Base-by-base conservation (phyloP, 192 early-diverging fungal species). In the Coemansia asiatica region DNA sequence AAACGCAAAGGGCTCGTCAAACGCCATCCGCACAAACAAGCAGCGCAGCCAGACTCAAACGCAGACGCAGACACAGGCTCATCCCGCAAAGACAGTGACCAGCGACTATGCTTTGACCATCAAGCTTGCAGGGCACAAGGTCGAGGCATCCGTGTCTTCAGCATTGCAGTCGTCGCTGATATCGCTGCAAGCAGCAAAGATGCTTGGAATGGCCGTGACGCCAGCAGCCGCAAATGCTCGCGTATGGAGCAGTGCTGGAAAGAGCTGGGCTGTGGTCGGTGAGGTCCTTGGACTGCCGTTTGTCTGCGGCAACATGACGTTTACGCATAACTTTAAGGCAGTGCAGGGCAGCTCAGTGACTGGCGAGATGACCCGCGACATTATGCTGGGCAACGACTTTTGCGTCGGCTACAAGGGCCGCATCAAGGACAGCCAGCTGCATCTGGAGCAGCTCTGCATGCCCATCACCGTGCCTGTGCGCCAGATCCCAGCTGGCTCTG, bases 371-470 rank as follows among this genome's bases (percentile, higher is more conserved):
- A 6, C 64, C 0, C 60, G 76, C 40, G 76, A 79, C 28, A 60
- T 79, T 26, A 65, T 79, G 21, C 76, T 79, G 10, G 76, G 67
- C 55, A 79, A 79, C 54, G 76, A 79, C 65, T 79, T 79, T 62
- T 79, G 69, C 67, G 62, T 79, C 2, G 71, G 76, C 60, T 74
- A 79, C 58, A 73, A 79, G 60, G 76, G 76, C 65, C 67, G 70
- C 57, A 79, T 79, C 61, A 73, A 74, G 61, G 76, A 79, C 58
- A 73, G 74, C 60, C 71, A 64, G 38, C 65, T 79, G 61, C 68
- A 79, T 44, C 29, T 79, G 64, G 76, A 79, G 55, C 63, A 67
- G 36, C 65, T 79, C 25, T 69, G 71, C 58, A 73, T 72, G 71
- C 64, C 71, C 10, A 62, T 79, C 59, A 70, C 76, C 0, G 76